Evolutionary conservation across 768 basidiomycete species (phyloP), one percentile per base, ranked within the genome.

Genomic region (Lactarius vividus): DNA sequence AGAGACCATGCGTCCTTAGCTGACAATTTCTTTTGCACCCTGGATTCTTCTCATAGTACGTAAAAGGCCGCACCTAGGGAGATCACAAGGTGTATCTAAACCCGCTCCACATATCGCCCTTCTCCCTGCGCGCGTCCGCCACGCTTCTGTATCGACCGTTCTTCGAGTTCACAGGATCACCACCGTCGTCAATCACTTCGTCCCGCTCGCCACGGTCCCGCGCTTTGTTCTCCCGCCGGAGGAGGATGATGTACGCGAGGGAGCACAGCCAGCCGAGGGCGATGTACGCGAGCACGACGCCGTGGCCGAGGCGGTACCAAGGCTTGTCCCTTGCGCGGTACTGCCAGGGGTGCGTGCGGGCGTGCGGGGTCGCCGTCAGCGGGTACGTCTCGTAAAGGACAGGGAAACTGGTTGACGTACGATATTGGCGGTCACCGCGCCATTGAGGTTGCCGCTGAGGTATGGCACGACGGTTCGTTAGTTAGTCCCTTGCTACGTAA

Each of bases 281-380:
- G 59, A 91, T 89, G 74, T 91, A 91, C 16, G 82, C 84, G 46
- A 92, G 77, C 23, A 89, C 81, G 56, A 91, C 83, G 23, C 81
- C 87, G 68, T 91, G 89, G 7, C 89, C 86, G 15, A 90, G 75
- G 28, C 80, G 79, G 73, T 87, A 92, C 84, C 88, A 85, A 5
- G 90, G 91, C 57, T 76, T 77, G 71, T 88, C 86, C 57, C 74
- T 73, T 9, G 85, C 78, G 10, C 87, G 88, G 76, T 91, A 90
- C 88, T 88, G 71, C 56, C 33, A 49, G 7, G 52, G 23, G 33
- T 44, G 26, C 59, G 8, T 23, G 29, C 52, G 9, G 8, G 33
- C 33, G 9, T 31, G 31, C 31, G 31, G 7, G 33, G 1, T 39
- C 6, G 35, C 56, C 57, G 61, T 46, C 20, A 2, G 49, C n/a